A percentile compares a stretch with the other conserved stretches of the same genome.
phyloP scores from a whole-genome alignment of 2,329 filamentous ascomycete genomes.

The Fusarium sp. region DNA sequence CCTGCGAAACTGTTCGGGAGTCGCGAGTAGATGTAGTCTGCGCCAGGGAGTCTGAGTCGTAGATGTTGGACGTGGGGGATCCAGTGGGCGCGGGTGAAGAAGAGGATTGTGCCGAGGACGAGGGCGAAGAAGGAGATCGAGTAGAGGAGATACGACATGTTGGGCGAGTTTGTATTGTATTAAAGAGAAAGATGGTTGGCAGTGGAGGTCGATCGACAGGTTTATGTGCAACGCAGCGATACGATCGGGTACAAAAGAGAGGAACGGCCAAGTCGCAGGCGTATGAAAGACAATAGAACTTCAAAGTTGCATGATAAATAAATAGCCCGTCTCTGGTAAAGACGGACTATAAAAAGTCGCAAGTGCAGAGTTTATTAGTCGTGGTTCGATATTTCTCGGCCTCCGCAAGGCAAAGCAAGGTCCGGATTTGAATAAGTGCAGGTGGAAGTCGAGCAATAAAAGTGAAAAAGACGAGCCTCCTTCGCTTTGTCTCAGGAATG shows the following conservation, averaged over 20 bases:
- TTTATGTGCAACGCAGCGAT: background rate
- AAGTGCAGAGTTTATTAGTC: slow-evolving; percentile 1
- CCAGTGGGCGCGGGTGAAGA: slow-evolving; percentile 83
- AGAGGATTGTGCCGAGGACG: slow-evolving; percentile 76
- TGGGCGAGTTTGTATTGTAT: slow-evolving; percentile 15
- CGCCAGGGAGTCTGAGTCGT: slow-evolving; percentile 59
- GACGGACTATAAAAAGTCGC: background rate
- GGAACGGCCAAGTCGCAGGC: slow-evolving; percentile 21
- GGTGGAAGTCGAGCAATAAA: background rate
- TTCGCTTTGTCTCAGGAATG: slow-evolving; percentile 32
- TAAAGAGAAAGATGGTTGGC: background rate
- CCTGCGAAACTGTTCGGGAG: slow-evolving; percentile 80
- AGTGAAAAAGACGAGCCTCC: background rate
- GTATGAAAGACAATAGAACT: background rate
- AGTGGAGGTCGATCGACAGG: slow-evolving; percentile 2
- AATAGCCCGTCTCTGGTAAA: slow-evolving; percentile 10
- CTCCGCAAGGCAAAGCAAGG: background rate
- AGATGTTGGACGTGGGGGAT: slow-evolving; percentile 71
- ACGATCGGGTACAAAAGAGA: slow-evolving; percentile 25
- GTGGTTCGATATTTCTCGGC: slow-evolving; percentile 7
- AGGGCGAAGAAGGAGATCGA: slow-evolving; percentile 76
- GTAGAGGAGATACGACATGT: slow-evolving; percentile 85
- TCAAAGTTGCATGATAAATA: slow-evolving; percentile 29
- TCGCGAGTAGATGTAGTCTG: slow-evolving; percentile 75
- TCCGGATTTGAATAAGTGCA: slow-evolving; percentile 31